Evolutionary conservation across 2,329 filamentous ascomycete genomes (phyloP).

Genomic region (Cryphonectria nitschkei): DNA sequence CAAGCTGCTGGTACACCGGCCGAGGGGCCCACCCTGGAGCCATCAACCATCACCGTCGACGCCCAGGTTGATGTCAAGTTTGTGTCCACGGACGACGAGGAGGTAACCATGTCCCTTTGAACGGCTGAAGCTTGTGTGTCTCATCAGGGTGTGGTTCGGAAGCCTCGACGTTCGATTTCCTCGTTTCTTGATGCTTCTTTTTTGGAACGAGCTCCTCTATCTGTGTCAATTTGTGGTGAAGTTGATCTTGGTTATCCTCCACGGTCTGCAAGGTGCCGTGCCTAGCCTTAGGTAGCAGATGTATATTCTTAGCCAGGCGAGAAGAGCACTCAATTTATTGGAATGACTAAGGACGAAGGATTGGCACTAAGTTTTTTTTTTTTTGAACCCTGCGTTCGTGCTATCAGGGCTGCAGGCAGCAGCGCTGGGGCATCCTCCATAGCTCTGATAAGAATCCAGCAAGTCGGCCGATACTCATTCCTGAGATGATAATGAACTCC

Average conservation of each 20-base stretch:
- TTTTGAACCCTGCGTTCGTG: not conserved
- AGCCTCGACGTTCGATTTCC: not conserved
- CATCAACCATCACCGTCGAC: slow-evolving; percentile 29
- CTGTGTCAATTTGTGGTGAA: too few species aligned
- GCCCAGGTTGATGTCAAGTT: slow-evolving; percentile 30
- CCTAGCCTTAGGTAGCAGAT: not conserved
- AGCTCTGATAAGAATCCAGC: not conserved
- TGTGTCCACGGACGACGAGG: slow-evolving; percentile 21
- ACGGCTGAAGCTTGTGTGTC: not conserved
- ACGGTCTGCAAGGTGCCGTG: too few species aligned
- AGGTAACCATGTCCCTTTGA: not conserved
- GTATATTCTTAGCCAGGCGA: too few species aligned
- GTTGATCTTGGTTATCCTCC: too few species aligned
- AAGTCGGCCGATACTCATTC: not conserved
- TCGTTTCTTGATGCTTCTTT: not conserved
- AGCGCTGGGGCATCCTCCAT: too few species aligned
- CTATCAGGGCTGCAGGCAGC: too few species aligned
- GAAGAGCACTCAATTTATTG: too few species aligned
- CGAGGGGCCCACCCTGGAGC: slow-evolving; percentile 29
- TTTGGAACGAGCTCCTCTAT: too few species aligned
- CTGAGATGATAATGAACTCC: not conserved
- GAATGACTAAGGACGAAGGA: too few species aligned
- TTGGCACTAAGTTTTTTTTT: too few species aligned
- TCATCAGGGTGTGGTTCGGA: not conserved
- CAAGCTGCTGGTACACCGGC: slow-evolving; percentile 2